Evolutionary conservation across 163 green algal species (phyloP), one percentile per base, ranked within the genome.

Genomic region (Smithsoniella earleae): DNA sequence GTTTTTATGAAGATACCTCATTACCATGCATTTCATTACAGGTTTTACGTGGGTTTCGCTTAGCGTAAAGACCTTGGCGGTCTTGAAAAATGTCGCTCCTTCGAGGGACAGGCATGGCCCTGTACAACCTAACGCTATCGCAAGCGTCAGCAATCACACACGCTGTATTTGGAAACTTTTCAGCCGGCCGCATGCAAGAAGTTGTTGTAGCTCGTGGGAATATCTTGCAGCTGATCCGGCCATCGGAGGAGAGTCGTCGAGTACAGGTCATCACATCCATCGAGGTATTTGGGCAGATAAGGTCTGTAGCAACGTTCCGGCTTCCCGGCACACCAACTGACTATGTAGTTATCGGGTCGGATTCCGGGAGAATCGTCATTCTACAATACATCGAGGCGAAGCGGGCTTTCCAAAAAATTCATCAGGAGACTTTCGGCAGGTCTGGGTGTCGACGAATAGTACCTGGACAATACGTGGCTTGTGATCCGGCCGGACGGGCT

Each of bases 391-490:
- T 88, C 72, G 89, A 88, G 74, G 87, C 89, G 5, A 94, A 88
- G 64, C 91, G 88, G 66, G 27, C 45, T 3, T 98, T 96, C 73
- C 78, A 88, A 6, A 96, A 96, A 80, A 46, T 85, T 3, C 92
- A 98, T 78, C 89, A 96, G 80, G 94, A 99, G 82, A 98, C 94
- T 3, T 99, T 93, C 82, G 94, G 94, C 46, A 92, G 93, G 76
- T 92, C 84, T 30, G 94, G 94, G 2, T 96, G 87, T 79, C 79
- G 93, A n/a, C 80, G 94, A 31, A 95, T 97, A 65, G 91, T 98
- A 22, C 94, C 94, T 0, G 94, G 94, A 3, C 87, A 98, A 84
- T 91, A 86, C 69, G n/a, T 95, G n/a, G 88, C 89, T 1, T 74
- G 76, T 16, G 88, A 95, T 77, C 89, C 90, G 45, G 91, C 88